Conservation (phyloP, 345 rosid genomes). For the Arabis hirsuta region DNA sequence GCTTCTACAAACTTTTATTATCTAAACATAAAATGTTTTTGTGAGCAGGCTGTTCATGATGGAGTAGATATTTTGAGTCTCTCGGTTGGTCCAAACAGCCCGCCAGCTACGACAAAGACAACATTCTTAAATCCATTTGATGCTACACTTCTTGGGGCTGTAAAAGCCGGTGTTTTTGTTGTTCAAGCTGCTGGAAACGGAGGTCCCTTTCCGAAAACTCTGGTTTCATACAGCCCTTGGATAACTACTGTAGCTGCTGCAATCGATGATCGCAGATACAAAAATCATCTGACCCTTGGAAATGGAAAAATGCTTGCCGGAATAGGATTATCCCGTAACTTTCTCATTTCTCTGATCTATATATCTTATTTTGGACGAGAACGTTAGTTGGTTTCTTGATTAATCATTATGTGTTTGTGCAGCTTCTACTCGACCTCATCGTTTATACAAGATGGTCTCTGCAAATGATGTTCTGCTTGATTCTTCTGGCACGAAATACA, state of each 20-base stretch:
- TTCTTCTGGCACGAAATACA: conserved; percentile 70
- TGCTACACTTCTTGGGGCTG: conserved; percentile 94
- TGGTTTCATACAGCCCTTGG: conserved; percentile 99
- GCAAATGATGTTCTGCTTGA: conserved; percentile 94
- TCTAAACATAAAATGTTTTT: conserved; percentile 21
- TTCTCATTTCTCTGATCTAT: conserved; percentile 15
- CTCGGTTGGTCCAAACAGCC: conserved; percentile 96
- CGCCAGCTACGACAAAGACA: conserved; percentile 83
- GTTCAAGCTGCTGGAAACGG: conserved; percentile 99
- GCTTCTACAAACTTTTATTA: neutral
- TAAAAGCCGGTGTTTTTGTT: conserved; percentile 96
- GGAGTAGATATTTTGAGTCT: conserved; percentile 97
- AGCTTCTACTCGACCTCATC: conserved; percentile 87
- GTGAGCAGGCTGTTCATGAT: conserved; percentile 93
- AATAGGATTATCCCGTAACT: conserved; percentile 87
- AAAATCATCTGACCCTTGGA: conserved; percentile 85
- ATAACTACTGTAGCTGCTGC: conserved; percentile 97
- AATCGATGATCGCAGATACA: conserved; percentile 92
- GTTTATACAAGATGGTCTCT: conserved; percentile 78
- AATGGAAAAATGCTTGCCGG: conserved; percentile 91
- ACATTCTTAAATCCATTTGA: conserved; percentile 95
- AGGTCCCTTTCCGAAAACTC: conserved; percentile 94
- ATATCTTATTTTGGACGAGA: neutral
- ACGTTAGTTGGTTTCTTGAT: conserved; percentile 1
- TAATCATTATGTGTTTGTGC: conserved; percentile 44